phyloP scores from a whole-genome alignment of 371 early-diverging fungal genomes.

The Nematocida sp. region DNA sequence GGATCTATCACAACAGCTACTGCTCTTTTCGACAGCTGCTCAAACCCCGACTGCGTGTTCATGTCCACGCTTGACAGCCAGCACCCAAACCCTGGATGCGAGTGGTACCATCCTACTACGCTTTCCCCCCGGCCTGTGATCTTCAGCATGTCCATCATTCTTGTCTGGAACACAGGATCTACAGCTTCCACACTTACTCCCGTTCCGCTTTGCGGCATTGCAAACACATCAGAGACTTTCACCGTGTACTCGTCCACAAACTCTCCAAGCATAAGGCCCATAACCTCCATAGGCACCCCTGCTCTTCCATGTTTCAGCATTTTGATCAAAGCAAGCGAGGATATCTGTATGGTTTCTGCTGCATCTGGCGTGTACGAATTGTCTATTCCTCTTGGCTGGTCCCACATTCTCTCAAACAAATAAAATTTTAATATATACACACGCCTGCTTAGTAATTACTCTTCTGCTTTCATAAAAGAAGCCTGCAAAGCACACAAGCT shows the following conservation, averaged over 20 bases:
- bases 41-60: constrained; percentile 77
- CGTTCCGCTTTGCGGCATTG: constrained; percentile 99
- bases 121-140: constrained; percentile 94
- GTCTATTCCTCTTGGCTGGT: constrained; percentile 40
- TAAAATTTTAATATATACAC: constrained; percentile 44
- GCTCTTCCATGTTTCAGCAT: constrained; percentile 79
- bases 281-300: constrained; percentile 99
- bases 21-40: constrained; percentile 84
- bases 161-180: constrained; percentile 97
- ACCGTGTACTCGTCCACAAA: constrained; percentile 99
- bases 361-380: constrained; percentile 72
- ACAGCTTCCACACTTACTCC: constrained; percentile 98
- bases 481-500: not conserved
- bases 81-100: constrained; percentile 99
- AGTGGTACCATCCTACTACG: constrained; percentile 99
- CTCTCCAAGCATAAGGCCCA: constrained; percentile 99
- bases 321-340: constrained; percentile 92
- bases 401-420: constrained; percentile 44
- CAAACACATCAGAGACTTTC: constrained; percentile 97
- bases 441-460: not conserved
- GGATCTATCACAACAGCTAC: constrained; percentile 99
- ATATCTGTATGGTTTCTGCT: constrained; percentile 95
- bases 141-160: constrained; percentile 98
- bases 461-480: not conserved
- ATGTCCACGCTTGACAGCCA: constrained; percentile 98